Base-by-base conservation (phyloP, 768 basidiomycete species). In the Naganishia friedmannii region DNA sequence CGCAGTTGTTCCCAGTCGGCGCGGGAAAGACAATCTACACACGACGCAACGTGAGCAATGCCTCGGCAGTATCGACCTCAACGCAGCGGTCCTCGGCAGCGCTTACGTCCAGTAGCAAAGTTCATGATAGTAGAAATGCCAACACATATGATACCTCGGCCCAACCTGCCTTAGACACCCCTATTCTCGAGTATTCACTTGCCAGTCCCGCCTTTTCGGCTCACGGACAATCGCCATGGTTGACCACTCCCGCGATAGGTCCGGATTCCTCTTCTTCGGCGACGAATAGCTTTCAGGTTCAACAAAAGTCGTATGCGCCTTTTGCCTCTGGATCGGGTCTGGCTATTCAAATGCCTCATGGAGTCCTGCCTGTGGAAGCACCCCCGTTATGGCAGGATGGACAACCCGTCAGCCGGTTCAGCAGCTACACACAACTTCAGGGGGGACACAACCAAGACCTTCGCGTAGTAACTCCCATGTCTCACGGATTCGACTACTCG, bases 121-220 rank as follows among this genome's bases (percentile, higher is more conserved):
- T 17, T 15, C 60, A 63, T 26, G 37, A 63, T 7, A 46, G 39
- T 26, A 63, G 60, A 19, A 63, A 29, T 29, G 23, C 26, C 60
- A 63, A 23, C 29, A 29, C 39, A 17, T 63, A 46, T 17, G 39
- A 42, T 29, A 5, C 26, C 37, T 34, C 57, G 1, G 19, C 57
- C 3, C 60, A 45, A 17, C 5, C 21, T 29, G 37, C 46, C 7
- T 13, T 53, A 5, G 68, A 37, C 23, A 69, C 68, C 7, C 68
- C 68, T 51, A 46, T 45, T 26, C 32, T 69, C 13, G 68, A 69
- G 3, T 69, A 46, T 42, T 69, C 68, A 13, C 17, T 51, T 1
- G 45, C 68, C 7, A 69, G 68, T 39, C 68, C 68, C n/a, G 68
- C 32, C 13, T 69, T 51, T 42, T 68, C 67, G 17, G 48, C 31